These are phyloP conservation scores for Xylona heveae DNA, from an alignment of 495 filamentous ascomycete species.

Conservation along the genomic window DNA sequence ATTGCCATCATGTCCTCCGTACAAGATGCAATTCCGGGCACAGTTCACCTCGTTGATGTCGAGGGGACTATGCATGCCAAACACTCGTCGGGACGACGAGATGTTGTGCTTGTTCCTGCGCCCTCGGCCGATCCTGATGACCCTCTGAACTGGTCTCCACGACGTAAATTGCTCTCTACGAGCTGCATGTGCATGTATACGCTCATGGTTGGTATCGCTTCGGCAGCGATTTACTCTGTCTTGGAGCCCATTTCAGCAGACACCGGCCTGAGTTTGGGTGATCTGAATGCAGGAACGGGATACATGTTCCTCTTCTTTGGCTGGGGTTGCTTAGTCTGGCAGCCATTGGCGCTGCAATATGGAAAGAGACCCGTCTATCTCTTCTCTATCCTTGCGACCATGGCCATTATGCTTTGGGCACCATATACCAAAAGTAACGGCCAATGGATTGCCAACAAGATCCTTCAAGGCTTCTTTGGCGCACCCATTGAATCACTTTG, in stretches of 20 bases:
- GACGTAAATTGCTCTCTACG: constrained; percentile 30
- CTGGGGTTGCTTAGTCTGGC: constrained; percentile 47
- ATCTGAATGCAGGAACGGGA: constrained; percentile 38
- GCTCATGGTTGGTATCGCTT: constrained; percentile 34
- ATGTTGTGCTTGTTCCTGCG: constrained; percentile 36
- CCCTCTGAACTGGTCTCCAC: constrained; percentile 37
- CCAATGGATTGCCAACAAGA: constrained; percentile 40
- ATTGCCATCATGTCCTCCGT: no score
- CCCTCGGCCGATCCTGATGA: constrained; percentile 37
- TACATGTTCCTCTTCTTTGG: constrained; percentile 42
- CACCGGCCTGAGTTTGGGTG: constrained; percentile 28
- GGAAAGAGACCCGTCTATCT: constrained; percentile 45
- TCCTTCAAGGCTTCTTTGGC: constrained; percentile 40
- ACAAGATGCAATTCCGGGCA: constrained; percentile 22
- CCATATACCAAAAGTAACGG: constrained; percentile 27
- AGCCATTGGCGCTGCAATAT: constrained; percentile 43
- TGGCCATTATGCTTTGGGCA: constrained; percentile 24
- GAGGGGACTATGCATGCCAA: constrained; percentile 24
- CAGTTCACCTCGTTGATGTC: constrained; percentile 30
- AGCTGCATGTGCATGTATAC: constrained; percentile 30
- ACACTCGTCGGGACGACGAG: constrained; percentile 18
- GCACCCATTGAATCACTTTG: constrained; percentile 42
- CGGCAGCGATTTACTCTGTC: constrained; percentile 39
- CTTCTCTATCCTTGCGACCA: constrained; percentile 29
- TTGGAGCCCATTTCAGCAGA: constrained; percentile 32